Base-by-base conservation (phyloP, 305 asterid genomes). In the Ilex paraguariensis region DNA sequence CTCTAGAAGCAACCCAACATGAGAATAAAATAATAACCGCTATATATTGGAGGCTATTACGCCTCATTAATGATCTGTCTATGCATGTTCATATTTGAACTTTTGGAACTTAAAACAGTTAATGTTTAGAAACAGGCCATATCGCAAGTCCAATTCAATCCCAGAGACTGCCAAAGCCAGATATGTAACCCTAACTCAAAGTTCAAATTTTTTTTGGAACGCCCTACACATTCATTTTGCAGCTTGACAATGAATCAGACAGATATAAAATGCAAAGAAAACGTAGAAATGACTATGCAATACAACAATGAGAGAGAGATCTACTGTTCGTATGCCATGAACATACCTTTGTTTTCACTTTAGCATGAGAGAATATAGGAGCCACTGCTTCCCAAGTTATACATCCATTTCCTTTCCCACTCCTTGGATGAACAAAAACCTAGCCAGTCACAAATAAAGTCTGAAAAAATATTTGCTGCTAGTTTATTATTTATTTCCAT, bases 341-440 rank as follows among this genome's bases (percentile, higher is more conserved):
- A 31, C 66, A 49, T 66, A 93, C 99, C 97, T 90, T 84, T 46
- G 95, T 83, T 72, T 76, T 87, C 72, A 93, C 92, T 74, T 84
- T 81, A 57, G 97, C 97, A 66, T 77, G 90, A 68, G 81, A 79
- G 82, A 93, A 93, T 59, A 88, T 74, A 13, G 92, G 97, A 73
- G 88, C 86, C 70, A 93, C 90, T 9, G 79, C 68, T 71, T 90
- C 96, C 99, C 99, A 93, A 68, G 81, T 75, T 64, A 72, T 80
- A 64, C 89, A 65, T 65, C 97, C 97, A 36, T 86, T 83, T 65
- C 87, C 90, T 79, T 93, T 90, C 68, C 97, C 99, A 75, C 99
- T 90, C 83, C 70, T 77, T 70, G 97, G 99, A 72, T 93, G 82
- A 69, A 93, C 88, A 71, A 90, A 83, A 72, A 93, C 97, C 99